A percentile compares a stretch with the other conserved stretches of the same genome.
These are phyloP conservation scores for Diaporthe amygdali DNA, from an alignment of 2,329 filamentous ascomycete species.

Conservation along the genomic window DNA sequence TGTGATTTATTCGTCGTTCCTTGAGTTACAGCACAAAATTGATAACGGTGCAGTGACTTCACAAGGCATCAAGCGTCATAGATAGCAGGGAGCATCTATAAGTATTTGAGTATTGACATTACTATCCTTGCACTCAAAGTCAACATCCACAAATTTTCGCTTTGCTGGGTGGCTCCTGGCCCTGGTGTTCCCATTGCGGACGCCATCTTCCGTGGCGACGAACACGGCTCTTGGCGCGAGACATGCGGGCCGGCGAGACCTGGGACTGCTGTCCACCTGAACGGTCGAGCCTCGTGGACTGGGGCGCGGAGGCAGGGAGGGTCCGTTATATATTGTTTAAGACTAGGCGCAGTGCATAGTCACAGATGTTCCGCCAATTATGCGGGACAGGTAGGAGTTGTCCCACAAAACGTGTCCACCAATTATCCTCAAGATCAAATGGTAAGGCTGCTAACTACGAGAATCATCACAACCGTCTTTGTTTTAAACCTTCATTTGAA, in stretches of 20 bases:
- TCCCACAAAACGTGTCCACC: not conserved
- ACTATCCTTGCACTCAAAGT: not conserved
- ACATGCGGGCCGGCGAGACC: not conserved
- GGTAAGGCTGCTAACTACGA: not conserved
- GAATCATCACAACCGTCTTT: not conserved
- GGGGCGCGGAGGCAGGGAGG: constrained; percentile 1
- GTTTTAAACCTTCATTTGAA: not conserved
- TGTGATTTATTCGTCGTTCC: not conserved
- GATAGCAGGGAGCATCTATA: not conserved
- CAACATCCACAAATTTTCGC: not conserved
- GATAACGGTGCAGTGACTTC: not conserved
- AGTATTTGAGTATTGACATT: not conserved
- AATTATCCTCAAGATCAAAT: not conserved
- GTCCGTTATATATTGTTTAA: constrained; percentile 15
- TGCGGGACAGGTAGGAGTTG: not conserved
- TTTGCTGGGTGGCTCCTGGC: not conserved
- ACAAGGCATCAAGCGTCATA: not conserved
- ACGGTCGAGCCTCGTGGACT: constrained; percentile 5
- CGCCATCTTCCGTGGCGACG: not conserved
- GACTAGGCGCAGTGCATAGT: not conserved
- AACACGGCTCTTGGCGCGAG: constrained; percentile 11
- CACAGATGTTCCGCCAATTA: constrained; percentile 11
- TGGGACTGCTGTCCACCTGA: not conserved
- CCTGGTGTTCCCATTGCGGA: not conserved
- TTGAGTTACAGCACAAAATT: not conserved